phyloP scores from a whole-genome alignment of 2,329 filamentous ascomycete genomes.

The Alternaria burnsii region DNA sequence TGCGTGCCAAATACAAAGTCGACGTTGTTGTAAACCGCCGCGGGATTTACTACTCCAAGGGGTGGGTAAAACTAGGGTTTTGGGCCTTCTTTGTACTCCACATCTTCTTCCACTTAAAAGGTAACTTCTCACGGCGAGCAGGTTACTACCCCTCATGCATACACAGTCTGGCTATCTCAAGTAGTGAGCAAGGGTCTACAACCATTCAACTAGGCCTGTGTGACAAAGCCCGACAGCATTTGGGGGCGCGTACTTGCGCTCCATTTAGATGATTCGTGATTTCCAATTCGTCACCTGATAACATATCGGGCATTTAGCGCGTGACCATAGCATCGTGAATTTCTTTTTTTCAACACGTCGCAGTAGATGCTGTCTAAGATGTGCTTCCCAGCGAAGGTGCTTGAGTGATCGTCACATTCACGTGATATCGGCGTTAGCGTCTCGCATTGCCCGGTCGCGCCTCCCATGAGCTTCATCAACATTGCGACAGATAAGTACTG shows the following conservation, averaged over 20 bases:
- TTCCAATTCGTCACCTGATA: background rate
- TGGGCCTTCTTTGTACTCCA: background rate
- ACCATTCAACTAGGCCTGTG: constrained; percentile 18
- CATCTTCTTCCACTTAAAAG: background rate
- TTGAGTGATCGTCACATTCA: constrained; percentile 16
- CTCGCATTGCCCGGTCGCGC: constrained; percentile 28
- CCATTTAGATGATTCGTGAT: background rate
- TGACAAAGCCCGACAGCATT: constrained; percentile 10
- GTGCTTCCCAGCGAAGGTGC: background rate
- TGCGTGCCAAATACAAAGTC: background rate
- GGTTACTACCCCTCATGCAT: constrained; percentile 1
- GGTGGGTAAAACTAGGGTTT: background rate
- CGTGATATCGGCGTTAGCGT: constrained; percentile 38
- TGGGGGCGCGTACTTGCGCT: background rate
- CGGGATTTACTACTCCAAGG: background rate
- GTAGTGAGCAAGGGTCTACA: constrained; percentile 13
- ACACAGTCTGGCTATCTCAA: constrained; percentile 5
- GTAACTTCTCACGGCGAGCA: constrained; percentile 1
- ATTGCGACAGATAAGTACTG: constrained; percentile 32
- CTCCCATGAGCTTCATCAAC: constrained; percentile 40
- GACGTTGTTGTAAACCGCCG: background rate
- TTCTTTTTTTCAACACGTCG: constrained; percentile 1
- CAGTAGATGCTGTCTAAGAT: constrained; percentile 6
- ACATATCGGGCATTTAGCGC: background rate
- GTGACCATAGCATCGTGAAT: background rate